Evolutionary conservation across 441 rosid genomes (phyloP).

Genomic region (Arabidopsis lyrata): DNA sequence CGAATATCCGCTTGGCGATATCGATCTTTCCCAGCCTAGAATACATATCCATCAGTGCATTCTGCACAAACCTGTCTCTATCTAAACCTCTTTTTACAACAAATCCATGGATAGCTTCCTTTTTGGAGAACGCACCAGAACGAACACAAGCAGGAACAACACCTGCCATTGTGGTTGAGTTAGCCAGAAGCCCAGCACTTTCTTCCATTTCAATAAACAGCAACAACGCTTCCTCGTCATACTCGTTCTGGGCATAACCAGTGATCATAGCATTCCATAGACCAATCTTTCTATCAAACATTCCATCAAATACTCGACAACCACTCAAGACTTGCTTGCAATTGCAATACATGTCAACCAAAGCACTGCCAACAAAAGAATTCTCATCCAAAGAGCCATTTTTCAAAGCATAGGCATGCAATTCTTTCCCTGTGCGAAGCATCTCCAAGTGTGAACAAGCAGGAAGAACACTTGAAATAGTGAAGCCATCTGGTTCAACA

Average conservation of each 20-base stretch:
- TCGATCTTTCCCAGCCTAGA: conserved; percentile 70
- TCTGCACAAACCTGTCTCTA: conserved; percentile 70
- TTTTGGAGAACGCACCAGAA: conserved; percentile 55
- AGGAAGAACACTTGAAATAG: conserved; percentile 86
- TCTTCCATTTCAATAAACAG: conserved; percentile 80
- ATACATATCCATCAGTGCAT: conserved; percentile 88
- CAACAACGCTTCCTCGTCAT: conserved; percentile 64
- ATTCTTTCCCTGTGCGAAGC: conserved; percentile 69
- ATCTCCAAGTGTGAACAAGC: conserved; percentile 77
- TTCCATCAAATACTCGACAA: conserved; percentile 62
- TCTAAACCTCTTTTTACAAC: conserved; percentile 73
- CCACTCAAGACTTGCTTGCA: conserved; percentile 70
- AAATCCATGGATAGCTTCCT: conserved; percentile 80
- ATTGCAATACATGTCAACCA: conserved; percentile 94
- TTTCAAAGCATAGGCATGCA: conserved; percentile 82
- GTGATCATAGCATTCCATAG: conserved; percentile 95
- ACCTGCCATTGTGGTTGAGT: conserved; percentile 85
- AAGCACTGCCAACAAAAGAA: conserved; percentile 87
- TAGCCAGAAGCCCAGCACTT: conserved; percentile 60
- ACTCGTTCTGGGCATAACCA: conserved; percentile 84
- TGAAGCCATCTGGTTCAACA: conserved; percentile 76
- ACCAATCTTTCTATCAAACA: conserved; percentile 55
- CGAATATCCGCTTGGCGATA: conserved; percentile 61
- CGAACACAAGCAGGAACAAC: conserved; percentile 77
- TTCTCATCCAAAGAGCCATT: conserved; percentile 62